Conservation (phyloP, 306 rosid species). For the Boehmeria nivea region DNA sequence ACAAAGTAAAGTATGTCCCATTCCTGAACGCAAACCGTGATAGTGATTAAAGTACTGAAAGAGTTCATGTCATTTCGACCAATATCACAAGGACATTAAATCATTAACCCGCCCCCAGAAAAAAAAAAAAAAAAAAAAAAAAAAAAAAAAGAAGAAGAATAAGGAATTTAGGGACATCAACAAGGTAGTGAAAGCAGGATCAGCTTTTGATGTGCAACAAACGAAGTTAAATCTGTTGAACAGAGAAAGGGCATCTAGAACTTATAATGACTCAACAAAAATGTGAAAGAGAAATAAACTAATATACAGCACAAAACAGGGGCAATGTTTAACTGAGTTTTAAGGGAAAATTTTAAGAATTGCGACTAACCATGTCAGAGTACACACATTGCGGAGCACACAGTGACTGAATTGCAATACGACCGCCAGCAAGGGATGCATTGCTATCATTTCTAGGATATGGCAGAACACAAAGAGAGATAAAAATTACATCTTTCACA, state of each 20-base stretch:
- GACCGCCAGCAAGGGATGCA: constrained; percentile 53
- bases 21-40: constrained; percentile 41
- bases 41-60: not conserved
- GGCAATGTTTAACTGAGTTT: not conserved
- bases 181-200: no score
- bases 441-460: constrained; percentile 41
- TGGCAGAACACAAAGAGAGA: constrained; percentile 4
- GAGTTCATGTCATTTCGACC: not conserved
- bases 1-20: constrained; percentile 87
- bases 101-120: no score
- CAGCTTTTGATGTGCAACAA: no score
- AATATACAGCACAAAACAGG: not conserved
- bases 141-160: no score
- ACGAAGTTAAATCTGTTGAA: no score
- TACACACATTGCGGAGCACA: constrained; percentile 80
- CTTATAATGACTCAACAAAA: constrained; percentile 3
- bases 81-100: no score
- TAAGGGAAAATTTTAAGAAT: constrained; percentile 7
- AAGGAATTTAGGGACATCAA: no score
- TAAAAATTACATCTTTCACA: not conserved
- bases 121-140: no score
- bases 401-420: constrained; percentile 82
- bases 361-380: constrained; percentile 57
- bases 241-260: not conserved
- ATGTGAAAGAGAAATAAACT: not conserved